These are phyloP conservation scores for Angophora floribunda DNA, from an alignment of 345 rosid species.

Conservation along the genomic window DNA sequence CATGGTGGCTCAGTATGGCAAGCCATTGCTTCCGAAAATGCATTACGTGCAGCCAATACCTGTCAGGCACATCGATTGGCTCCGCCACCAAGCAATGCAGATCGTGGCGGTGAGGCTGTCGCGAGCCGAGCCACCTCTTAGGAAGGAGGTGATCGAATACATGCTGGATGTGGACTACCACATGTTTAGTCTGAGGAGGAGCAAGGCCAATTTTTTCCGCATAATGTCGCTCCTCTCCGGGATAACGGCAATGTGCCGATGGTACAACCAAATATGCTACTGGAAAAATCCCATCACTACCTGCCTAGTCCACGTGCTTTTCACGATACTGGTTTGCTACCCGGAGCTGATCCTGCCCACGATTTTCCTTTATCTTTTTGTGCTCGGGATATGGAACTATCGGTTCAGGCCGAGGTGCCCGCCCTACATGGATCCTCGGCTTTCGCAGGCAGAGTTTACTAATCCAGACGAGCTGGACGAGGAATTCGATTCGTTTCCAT, in stretches of 20 bases:
- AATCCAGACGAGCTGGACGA: conserved; percentile 93
- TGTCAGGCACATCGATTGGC: conserved; percentile 54
- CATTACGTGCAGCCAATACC: conserved; percentile 83
- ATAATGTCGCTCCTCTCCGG: conserved; percentile 73
- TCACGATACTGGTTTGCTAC: conserved; percentile 79
- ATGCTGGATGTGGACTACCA: conserved; percentile 92
- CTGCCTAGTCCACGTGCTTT: conserved; percentile 59
- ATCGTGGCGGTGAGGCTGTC: conserved; percentile 72
- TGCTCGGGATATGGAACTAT: conserved; percentile 92
- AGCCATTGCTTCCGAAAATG: conserved; percentile 94
- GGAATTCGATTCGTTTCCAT: conserved; percentile 84
- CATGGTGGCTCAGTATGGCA: conserved; percentile 84
- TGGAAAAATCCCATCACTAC: conserved; percentile 94
- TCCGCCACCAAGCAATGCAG: conserved; percentile 83
- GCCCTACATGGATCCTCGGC: conserved; percentile 83
- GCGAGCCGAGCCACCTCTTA: conserved; percentile 86
- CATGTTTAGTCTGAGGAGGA: conserved; percentile 87
- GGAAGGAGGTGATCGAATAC: conserved; percentile 82
- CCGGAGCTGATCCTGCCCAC: conserved; percentile 90
- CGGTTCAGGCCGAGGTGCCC: conserved; percentile 80
- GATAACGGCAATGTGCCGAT: conserved; percentile 51
- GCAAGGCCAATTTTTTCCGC: conserved; percentile 88
- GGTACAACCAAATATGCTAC: conserved; percentile 71
- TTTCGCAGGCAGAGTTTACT: conserved; percentile 60
- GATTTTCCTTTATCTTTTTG: conserved; percentile 76